These are phyloP conservation scores for Hyphopichia wangnamkhiaoensis DNA, from an alignment of 1,139 yeast genomes.

Conservation along the genomic window DNA sequence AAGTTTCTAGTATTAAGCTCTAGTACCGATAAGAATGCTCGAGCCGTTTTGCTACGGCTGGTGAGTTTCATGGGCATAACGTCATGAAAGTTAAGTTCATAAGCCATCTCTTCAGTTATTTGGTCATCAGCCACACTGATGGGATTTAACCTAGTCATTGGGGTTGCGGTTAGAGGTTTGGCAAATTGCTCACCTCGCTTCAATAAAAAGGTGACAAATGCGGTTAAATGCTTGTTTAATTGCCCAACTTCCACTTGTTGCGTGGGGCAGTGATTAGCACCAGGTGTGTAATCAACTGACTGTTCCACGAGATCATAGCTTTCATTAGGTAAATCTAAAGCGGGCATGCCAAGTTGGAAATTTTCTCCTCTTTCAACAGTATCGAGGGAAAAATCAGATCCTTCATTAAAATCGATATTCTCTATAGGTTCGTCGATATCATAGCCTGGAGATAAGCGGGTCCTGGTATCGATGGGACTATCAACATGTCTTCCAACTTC, in stretches of 20 bases:
- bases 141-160: too few relatives aligned
- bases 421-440: too few relatives aligned
- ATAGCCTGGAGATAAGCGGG: too few relatives aligned
- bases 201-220: constrained; percentile 14
- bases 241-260: constrained; percentile 8
- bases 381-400: neutral
- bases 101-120: too few relatives aligned
- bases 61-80: too few relatives aligned
- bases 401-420: neutral
- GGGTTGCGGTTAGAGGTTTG: constrained; percentile 5
- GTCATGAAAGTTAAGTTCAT: too few relatives aligned
- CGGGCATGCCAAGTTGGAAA: constrained; percentile 1
- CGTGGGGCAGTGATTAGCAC: constrained; percentile 10
- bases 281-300: constrained; percentile 11
- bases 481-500: constrained; percentile 20
- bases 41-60: constrained; percentile 33
- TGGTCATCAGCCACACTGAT: too few relatives aligned
- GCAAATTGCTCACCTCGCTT: constrained; percentile 11
- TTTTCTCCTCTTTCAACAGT: too few relatives aligned
- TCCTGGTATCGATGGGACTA: too few relatives aligned
- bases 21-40: constrained; percentile 40
- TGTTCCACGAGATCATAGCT: constrained; percentile 8
- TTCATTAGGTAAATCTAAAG: neutral
- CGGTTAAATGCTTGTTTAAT: constrained; percentile 11
- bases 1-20: constrained; percentile 31